Percentiles rank a stretch among this genome's conserved stretches.
Evolutionary conservation across 2,329 filamentous ascomycete genomes (phyloP).

Genomic region (Scortechinia acanthostroma): DNA sequence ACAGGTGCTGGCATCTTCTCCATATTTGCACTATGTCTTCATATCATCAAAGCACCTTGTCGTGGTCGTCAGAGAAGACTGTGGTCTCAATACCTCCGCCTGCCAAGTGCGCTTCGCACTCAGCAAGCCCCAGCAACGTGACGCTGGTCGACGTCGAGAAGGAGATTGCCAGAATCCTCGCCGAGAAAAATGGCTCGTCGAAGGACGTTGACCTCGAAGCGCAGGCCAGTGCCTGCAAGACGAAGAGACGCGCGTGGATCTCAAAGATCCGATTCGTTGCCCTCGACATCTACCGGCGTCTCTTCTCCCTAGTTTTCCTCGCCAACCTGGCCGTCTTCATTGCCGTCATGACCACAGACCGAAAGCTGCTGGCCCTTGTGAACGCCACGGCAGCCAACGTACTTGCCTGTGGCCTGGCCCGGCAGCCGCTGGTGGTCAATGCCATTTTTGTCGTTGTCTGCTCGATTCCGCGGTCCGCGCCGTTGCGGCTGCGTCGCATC

Average conservation of each 20-base stretch:
- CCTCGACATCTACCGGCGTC: conserved; percentile 44
- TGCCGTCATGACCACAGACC: conserved; percentile 24
- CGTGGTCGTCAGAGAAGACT: not conserved
- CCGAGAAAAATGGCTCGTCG: not conserved
- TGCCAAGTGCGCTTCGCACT: not conserved
- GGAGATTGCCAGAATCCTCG: not conserved
- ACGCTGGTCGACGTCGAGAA: not conserved
- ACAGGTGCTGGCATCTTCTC: too few relatives aligned
- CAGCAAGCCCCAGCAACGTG: not conserved
- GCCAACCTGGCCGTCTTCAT: conserved; percentile 39
- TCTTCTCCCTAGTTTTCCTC: conserved; percentile 44
- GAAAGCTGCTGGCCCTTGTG: conserved; percentile 28
- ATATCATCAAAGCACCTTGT: too few relatives aligned
- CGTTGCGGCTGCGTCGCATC: conserved; percentile 36
- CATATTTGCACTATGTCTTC: too few relatives aligned
- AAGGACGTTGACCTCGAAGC: not conserved
- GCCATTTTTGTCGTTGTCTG: conserved; percentile 34
- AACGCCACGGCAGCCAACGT: conserved; percentile 35
- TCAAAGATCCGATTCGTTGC: conserved; percentile 14
- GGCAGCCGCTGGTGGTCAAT: conserved; percentile 46
- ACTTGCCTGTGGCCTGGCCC: conserved; percentile 36
- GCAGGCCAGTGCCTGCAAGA: not conserved
- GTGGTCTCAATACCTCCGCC: not conserved
- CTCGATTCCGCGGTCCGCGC: conserved; percentile 32
- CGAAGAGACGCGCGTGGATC: not conserved